Base-by-base conservation (phyloP, 2,329 filamentous ascomycete genomes). In the Mycocentrospora acerina region DNA sequence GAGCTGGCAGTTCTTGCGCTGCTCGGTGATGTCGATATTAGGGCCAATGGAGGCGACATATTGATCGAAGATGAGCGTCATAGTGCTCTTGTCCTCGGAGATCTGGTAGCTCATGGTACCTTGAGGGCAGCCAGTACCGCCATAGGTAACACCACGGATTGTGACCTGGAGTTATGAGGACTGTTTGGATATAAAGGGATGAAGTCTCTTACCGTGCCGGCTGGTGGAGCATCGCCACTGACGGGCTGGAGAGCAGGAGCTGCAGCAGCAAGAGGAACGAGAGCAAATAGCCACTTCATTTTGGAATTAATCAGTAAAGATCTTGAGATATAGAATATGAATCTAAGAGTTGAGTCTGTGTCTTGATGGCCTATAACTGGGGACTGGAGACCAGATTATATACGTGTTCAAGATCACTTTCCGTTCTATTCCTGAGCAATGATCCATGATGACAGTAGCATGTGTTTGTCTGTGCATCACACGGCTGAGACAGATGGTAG, bases 1-100 rank as follows among this genome's bases (percentile, higher is more conserved):
- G 44, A 78, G 61, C 59, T 77, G 73, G 66, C 75, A 79, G 63
- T 78, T 77, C 67, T 74, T 74, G 57, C 75, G 72, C 52, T 67
- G 64, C 40, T 75, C 65, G 28, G 66, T 68, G 28, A 72, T 52
- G 8, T 66, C 24, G 36, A 74, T 60, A 35, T 64, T 62, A 12
- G 68, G 66, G 31, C 75, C 76, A 26, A 77, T 71, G 34, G 73
- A 71, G 25, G 74, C 76, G 28, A 75, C 67, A 48, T 78, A 78
- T 12, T 61, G 42, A 57, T 76, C 73, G 55, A 78, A 79, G 51
- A 78, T 73, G 48, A 79, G 66, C 24, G 76, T 79, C 47, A 79
- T 57, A 32, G 59, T 73, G 59, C 62, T 67, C 37, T 64, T 64
- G 52, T 76, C 71, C 16, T 54, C 46, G 10, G 70, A 71, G 51